A percentile compares a stretch with the other conserved stretches of the same genome.
Conservation (phyloP, 1,284 basidiomycete species). For the Rhodotorula glutinis region DNA sequence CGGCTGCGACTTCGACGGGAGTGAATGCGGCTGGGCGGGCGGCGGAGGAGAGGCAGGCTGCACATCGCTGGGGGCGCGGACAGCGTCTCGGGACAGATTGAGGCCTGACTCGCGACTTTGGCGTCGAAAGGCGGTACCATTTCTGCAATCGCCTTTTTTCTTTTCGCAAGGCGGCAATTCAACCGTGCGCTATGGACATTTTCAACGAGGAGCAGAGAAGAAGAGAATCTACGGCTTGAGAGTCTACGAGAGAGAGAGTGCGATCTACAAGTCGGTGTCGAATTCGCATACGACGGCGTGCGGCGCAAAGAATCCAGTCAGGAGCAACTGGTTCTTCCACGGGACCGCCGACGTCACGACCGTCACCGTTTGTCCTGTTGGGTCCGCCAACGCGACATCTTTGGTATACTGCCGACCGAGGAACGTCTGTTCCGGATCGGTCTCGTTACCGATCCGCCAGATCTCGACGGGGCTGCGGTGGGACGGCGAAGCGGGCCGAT, state of each 20-base stretch:
- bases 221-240: no score
- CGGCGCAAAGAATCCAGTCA: slow-evolving; percentile 32
- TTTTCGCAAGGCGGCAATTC: no score
- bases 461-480: slow-evolving; percentile 29
- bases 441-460: slow-evolving; percentile 23
- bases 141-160: no score
- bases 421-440: neutral
- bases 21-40: slow-evolving; percentile 1
- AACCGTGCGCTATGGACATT: no score
- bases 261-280: no score
- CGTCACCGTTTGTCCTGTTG: slow-evolving; percentile 21
- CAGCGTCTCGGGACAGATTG: slow-evolving; percentile 21
- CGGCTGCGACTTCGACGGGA: neutral
- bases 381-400: slow-evolving; percentile 31
- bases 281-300: slow-evolving; percentile 7
- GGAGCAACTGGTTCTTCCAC: slow-evolving; percentile 34
- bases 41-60: slow-evolving; percentile 11
- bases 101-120: neutral
- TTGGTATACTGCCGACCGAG: slow-evolving; percentile 18
- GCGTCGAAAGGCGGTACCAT: no score
- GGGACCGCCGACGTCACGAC: slow-evolving; percentile 32
- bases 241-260: no score
- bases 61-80: slow-evolving; percentile 30
- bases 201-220: no score
- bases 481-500: neutral